Conservation (phyloP, 139 green algal species). For the Astrephomene gubernaculifera region DNA sequence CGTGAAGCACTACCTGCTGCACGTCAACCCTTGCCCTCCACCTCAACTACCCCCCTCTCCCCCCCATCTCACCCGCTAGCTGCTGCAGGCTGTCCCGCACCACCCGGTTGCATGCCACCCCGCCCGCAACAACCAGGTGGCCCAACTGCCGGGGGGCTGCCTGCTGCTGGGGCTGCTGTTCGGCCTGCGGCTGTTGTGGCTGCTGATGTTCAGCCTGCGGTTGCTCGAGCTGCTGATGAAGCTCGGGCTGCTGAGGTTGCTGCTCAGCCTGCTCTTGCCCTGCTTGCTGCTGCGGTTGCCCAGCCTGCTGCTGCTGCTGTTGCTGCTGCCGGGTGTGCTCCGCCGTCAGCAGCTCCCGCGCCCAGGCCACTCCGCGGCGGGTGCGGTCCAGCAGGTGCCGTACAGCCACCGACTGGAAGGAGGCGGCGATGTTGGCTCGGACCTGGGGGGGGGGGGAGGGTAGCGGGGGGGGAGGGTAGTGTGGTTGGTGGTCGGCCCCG, state of each 20-base stretch:
- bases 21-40: neutral
- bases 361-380: constrained; percentile 70
- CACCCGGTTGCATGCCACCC: constrained; percentile 91
- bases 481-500: no score
- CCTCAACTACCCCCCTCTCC: neutral
- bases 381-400: constrained; percentile 86
- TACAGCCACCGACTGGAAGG: constrained; percentile 77
- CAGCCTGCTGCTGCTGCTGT: no score
- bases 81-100: constrained; percentile 66
- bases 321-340: no score
- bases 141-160: no score
- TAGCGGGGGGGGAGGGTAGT: no score
- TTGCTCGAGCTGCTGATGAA: no score
- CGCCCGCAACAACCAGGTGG: constrained; percentile 93
- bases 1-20: neutral
- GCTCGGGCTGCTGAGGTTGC: no score
- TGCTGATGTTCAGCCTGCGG: no score
- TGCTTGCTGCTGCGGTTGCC: no score
- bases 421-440: constrained; percentile 32
- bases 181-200: no score
- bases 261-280: no score
- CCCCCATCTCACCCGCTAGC: constrained; percentile 5
- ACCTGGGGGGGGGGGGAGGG: neutral
- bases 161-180: no score
- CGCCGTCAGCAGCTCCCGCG: constrained; percentile 57